These are phyloP conservation scores for Lagenidium sp. DNA, from an alignment of 352 stramenopile species.

Conservation along the genomic window DNA sequence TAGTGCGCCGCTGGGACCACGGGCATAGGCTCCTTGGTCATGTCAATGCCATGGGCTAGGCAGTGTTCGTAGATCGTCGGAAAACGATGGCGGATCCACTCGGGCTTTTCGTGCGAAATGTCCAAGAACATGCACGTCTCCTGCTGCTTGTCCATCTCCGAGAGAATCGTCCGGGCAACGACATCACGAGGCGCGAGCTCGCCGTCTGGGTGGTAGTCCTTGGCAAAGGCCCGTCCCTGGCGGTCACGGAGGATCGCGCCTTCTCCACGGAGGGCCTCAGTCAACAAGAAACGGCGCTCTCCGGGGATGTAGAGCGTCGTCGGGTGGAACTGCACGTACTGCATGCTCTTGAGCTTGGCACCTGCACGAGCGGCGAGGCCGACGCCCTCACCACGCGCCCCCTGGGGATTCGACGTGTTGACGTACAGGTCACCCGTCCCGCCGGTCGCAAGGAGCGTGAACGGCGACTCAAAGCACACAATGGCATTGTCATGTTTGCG, in stretches of 20 bases:
- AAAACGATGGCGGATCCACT: conserved; percentile 85
- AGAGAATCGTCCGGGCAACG: conserved; percentile 88
- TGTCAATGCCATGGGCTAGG: conserved; percentile 76
- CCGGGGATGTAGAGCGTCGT: conserved; percentile 90
- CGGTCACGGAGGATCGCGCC: conserved; percentile 87
- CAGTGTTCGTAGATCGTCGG: conserved; percentile 83
- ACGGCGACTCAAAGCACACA: conserved; percentile 60
- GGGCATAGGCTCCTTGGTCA: conserved; percentile 85
- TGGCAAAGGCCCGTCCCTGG: conserved; percentile 73
- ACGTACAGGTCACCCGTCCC: conserved; percentile 91
- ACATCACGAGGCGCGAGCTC: conserved; percentile 92
- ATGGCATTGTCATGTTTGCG: conserved; percentile 21
- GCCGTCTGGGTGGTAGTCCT: conserved; percentile 89
- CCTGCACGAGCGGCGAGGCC: conserved; percentile 71
- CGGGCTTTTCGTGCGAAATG: conserved; percentile 83
- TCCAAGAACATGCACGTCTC: conserved; percentile 89
- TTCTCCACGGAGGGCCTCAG: conserved; percentile 90
- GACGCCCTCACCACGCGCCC: conserved; percentile 61
- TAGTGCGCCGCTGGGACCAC: conserved; percentile 93
- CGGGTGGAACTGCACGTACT: conserved; percentile 96
- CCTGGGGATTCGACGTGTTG: conserved; percentile 92
- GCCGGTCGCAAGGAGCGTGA: conserved; percentile 88
- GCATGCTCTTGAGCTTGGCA: conserved; percentile 84
- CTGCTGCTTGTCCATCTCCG: conserved; percentile 79
- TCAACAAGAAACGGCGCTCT: conserved; percentile 90